Conservation (phyloP, 352 stramenopile species). For the Thraustotheca clavata region DNA sequence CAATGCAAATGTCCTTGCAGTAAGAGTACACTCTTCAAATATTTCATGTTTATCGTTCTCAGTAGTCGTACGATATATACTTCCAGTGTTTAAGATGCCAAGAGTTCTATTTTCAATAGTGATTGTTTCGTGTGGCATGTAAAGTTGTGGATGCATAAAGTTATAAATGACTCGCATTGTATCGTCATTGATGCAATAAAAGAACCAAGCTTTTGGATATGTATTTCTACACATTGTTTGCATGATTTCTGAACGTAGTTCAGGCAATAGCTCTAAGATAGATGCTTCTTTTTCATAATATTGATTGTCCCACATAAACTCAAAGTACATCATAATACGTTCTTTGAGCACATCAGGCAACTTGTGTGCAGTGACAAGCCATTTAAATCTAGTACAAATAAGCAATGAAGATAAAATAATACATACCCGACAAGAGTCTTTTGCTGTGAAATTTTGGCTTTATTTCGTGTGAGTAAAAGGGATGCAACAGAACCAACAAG, state of each 20-base stretch:
- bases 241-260: constrained; percentile 26
- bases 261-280: constrained; percentile 31
- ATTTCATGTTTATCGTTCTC: not conserved
- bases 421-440: constrained; percentile 17
- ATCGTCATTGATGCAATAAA: constrained; percentile 22
- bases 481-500: constrained; percentile 20
- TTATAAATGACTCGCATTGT: constrained; percentile 30
- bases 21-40: not conserved
- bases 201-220: constrained; percentile 31
- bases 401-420: not conserved
- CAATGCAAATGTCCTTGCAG: constrained; percentile 8
- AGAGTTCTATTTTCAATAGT: constrained; percentile 24
- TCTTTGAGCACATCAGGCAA: constrained; percentile 27
- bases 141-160: constrained; percentile 31
- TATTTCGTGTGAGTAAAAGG: constrained; percentile 19
- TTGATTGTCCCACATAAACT: constrained; percentile 40
- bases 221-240: constrained; percentile 27
- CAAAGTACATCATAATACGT: constrained; percentile 33
- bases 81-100: constrained; percentile 23
- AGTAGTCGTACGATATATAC: not conserved
- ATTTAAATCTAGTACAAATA: constrained; percentile 8
- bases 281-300: constrained; percentile 34
- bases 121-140: constrained; percentile 31
- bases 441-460: constrained; percentile 10
- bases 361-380: constrained; percentile 15